Base-by-base conservation (phyloP, 164 flowering plant species). In the Liquidambar formosana region DNA sequence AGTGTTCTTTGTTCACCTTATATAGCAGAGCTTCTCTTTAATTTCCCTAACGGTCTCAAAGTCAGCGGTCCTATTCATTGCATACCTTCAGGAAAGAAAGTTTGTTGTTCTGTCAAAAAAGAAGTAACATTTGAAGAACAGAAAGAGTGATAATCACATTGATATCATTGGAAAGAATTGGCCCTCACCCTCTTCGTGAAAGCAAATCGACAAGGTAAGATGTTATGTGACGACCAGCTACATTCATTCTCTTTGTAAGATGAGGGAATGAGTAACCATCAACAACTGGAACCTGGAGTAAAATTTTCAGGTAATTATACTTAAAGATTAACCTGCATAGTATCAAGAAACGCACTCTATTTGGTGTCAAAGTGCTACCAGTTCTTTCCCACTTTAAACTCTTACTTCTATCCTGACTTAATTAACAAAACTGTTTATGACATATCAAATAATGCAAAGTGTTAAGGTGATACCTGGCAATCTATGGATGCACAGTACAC, bases 231-330 rank as follows among this genome's bases (percentile, higher is more conserved):
- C 99, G 81, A 27, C 99, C 98, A 76, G 98, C 99, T 48, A 93
- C 94, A 81, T 96, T 96, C 97, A 96, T 96, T 75, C 97, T 89
- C 77, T 96, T 96, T 23, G 98, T 93, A 27, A 96, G 96, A 82
- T 93, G 99, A 16, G 99, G 99, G 59, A 95, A 96, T 63, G 99
- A 96, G 78, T 96, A 93, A 59, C 99, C 99, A 86, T 96, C 99
- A 72, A 96, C 99, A 75, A 96, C 97, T 41, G 99, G 99, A 77
- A 95, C 99, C 99, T 95, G 79, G 54, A 72, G 28, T 38, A 25
- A 68, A 49, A 69, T 25, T 11, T 47, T 16, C 15, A 63, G 52
- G 6, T 6, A 47, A 70, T 61, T 46, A 56, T 56, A 18, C 66
- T 64, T 38, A 2, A 56, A 44, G 5, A 14, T 61, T 67, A 67